phyloP scores from a whole-genome alignment of 1,284 basidiomycete species.

The Malassezia nana region DNA sequence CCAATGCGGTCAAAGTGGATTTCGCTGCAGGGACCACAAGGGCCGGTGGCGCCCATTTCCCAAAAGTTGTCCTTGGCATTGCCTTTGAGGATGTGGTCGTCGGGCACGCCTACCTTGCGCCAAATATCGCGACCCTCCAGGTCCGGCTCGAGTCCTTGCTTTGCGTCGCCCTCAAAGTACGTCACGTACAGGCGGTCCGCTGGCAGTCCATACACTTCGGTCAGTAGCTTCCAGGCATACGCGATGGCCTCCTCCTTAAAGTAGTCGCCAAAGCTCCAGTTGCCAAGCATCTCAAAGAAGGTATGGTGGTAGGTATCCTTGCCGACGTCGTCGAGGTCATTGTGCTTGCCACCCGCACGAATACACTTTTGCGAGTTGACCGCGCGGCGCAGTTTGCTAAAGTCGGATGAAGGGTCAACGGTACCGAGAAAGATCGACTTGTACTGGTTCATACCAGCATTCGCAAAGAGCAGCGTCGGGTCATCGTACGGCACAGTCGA shows the following conservation, averaged over 20 bases:
- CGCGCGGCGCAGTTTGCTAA: conserved; percentile 79
- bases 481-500: conserved; percentile 86
- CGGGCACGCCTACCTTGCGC: conserved; percentile 73
- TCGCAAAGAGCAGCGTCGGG: conserved; percentile 86
- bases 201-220: conserved; percentile 74
- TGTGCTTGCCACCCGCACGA: conserved; percentile 94
- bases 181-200: conserved; percentile 89
- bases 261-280: conserved; percentile 99
- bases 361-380: conserved; percentile 97
- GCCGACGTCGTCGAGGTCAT: conserved; percentile 95
- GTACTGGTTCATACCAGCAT: conserved; percentile 63
- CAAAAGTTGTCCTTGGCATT: conserved; percentile 98
- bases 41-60: conserved; percentile 98
- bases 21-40: conserved; percentile 95
- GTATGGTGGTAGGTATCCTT: conserved; percentile 92
- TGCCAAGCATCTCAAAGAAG: conserved; percentile 99
- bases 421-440: conserved; percentile 93
- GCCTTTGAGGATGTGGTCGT: conserved; percentile 83
- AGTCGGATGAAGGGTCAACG: conserved; percentile 79
- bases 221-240: conserved; percentile 90
- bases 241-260: conserved; percentile 94
- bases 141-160: conserved; percentile 78
- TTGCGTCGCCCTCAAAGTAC: conserved; percentile 88
- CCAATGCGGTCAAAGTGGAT: conserved; percentile 95
- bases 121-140: conserved; percentile 71